These are phyloP conservation scores for Phytophthora melonis DNA, from an alignment of 352 stramenopile genomes.

Conservation along the genomic window DNA sequence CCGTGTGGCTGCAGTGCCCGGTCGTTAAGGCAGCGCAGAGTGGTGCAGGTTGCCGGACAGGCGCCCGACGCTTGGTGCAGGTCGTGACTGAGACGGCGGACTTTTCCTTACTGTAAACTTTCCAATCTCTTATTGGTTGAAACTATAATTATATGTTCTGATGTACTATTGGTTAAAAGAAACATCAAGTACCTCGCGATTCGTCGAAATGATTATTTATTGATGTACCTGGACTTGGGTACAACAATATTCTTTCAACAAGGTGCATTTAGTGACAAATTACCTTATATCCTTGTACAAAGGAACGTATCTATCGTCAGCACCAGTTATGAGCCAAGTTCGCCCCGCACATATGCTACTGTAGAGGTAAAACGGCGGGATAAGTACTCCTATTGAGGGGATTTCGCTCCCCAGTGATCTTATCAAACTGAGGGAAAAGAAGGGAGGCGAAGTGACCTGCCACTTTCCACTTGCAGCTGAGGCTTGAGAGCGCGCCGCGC, in stretches of 20 bases:
- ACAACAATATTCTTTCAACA: neutral
- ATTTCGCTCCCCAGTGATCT: slow-evolving; percentile 27
- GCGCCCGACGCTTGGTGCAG: slow-evolving; percentile 22
- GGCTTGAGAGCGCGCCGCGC: neutral
- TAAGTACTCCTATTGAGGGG: slow-evolving; percentile 13
- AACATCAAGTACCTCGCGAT: neutral
- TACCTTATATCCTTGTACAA: neutral
- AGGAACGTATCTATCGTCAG: neutral
- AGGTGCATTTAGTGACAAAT: neutral
- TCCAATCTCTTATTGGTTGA: neutral
- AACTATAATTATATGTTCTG: neutral
- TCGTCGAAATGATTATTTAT: slow-evolving; percentile 5
- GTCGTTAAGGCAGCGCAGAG: neutral
- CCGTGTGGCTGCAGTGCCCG: neutral
- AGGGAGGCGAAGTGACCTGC: slow-evolving; percentile 22
- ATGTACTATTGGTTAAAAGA: neutral
- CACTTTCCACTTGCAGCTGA: slow-evolving; percentile 6
- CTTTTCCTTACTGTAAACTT: slow-evolving; percentile 4
- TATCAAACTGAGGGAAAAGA: slow-evolving; percentile 19
- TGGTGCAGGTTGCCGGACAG: slow-evolving; percentile 17
- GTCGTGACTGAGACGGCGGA: slow-evolving; percentile 22
- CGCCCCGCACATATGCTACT: slow-evolving; percentile 3
- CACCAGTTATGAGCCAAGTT: neutral
- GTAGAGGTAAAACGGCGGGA: neutral
- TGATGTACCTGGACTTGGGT: slow-evolving; percentile 12